Conservation (phyloP, 2,329 filamentous ascomycete genomes). For the Pyrenophora seminiperda region DNA sequence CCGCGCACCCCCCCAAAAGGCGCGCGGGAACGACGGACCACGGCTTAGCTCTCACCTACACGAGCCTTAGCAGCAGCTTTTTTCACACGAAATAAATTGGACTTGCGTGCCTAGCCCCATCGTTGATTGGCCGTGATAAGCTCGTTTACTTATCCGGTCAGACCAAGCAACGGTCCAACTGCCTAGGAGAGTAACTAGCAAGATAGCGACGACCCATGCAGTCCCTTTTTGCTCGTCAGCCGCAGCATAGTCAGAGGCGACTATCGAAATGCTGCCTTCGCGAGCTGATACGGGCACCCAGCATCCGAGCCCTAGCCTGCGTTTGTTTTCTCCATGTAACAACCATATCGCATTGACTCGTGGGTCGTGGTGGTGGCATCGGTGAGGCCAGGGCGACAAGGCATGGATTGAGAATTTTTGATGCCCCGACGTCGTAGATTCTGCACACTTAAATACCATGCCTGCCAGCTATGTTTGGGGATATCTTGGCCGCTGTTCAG, state of each 20-base stretch:
- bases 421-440: background rate
- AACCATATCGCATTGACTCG: background rate
- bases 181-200: slow-evolving; percentile 13
- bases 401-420: background rate
- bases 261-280: slow-evolving; percentile 12
- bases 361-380: background rate
- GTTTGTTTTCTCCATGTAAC: background rate
- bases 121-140: slow-evolving; percentile 14
- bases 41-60: too few relatives aligned
- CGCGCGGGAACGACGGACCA: background rate
- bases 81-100: slow-evolving; percentile 1
- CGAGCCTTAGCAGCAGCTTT: background rate
- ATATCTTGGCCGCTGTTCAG: slow-evolving; percentile 1
- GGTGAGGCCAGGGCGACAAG: background rate
- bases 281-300: slow-evolving; percentile 4
- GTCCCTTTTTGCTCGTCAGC: slow-evolving; percentile 11
- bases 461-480: background rate
- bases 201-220: slow-evolving; percentile 8
- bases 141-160: slow-evolving; percentile 10
- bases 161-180: slow-evolving; percentile 12
- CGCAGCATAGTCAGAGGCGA: slow-evolving; percentile 4
- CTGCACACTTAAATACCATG: slow-evolving; percentile 6
- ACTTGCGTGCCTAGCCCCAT: background rate
- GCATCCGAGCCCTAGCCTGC: background rate
- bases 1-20: too few relatives aligned